phyloP scores from a whole-genome alignment of 352 stramenopile genomes.

The Pythium aphanidermatum region DNA sequence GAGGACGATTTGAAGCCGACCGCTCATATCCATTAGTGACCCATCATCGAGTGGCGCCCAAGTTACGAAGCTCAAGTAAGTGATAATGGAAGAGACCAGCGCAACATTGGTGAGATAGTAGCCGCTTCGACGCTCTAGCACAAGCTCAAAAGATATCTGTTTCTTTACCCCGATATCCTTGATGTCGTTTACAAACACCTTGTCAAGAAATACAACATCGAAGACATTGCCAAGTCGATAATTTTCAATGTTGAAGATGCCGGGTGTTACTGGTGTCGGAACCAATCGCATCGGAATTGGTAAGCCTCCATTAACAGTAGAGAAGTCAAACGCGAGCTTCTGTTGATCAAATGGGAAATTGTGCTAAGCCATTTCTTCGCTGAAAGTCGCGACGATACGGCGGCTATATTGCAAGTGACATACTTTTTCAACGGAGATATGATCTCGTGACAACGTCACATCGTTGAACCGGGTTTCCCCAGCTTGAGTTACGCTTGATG shows the following conservation, averaged over 20 bases:
- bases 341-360: slow-evolving; percentile 60
- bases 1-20: slow-evolving; percentile 50
- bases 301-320: slow-evolving; percentile 6
- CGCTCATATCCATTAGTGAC: slow-evolving; percentile 36
- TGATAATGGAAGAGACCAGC: slow-evolving; percentile 39
- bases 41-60: slow-evolving; percentile 29
- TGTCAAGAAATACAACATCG: slow-evolving; percentile 37
- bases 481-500: slow-evolving; percentile 6
- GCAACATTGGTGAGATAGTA: slow-evolving; percentile 60
- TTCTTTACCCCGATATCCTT: slow-evolving; percentile 29
- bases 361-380: slow-evolving; percentile 47
- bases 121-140: slow-evolving; percentile 38
- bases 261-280: slow-evolving; percentile 18
- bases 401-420: slow-evolving; percentile 34
- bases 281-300: slow-evolving; percentile 1
- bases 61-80: slow-evolving; percentile 46
- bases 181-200: slow-evolving; percentile 40
- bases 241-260: slow-evolving; percentile 34
- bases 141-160: slow-evolving; percentile 46
- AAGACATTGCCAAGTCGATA: slow-evolving; percentile 58
- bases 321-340: slow-evolving; percentile 44
- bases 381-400: slow-evolving; percentile 38
- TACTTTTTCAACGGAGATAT: neutral
- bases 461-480: slow-evolving; percentile 3
- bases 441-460: neutral